These are phyloP conservation scores for Lotus japonicus DNA, from an alignment of 306 rosid genomes.

Conservation along the genomic window DNA sequence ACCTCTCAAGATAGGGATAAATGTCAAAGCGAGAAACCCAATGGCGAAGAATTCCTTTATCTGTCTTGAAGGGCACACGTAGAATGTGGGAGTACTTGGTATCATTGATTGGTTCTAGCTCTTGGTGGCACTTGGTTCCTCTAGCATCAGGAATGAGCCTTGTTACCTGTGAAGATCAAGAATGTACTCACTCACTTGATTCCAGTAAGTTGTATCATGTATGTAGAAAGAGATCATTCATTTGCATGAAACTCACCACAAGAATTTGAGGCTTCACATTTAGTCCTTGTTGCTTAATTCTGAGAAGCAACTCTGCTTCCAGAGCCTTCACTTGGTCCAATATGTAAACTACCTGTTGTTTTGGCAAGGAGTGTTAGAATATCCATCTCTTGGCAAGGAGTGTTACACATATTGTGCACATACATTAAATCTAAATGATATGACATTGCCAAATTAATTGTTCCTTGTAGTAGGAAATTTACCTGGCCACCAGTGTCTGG, in stretches of 20 bases:
- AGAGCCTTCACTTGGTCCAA: slow-evolving; percentile 88
- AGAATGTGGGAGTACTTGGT: slow-evolving; percentile 73
- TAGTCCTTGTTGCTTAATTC: slow-evolving; percentile 76
- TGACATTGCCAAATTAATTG: no score
- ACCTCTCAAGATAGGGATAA: slow-evolving; percentile 84
- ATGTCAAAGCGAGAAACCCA: slow-evolving; percentile 96
- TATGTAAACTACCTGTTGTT: slow-evolving; percentile 78
- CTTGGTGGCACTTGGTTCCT: slow-evolving; percentile 84
- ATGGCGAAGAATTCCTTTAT: slow-evolving; percentile 47
- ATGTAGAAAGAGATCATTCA: neutral
- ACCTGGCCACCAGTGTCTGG: slow-evolving; percentile 99
- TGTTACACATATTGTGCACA: no score
- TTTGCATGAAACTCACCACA: slow-evolving; percentile 48
- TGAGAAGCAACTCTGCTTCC: slow-evolving; percentile 65
- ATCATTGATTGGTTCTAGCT: slow-evolving; percentile 60
- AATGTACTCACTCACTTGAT: neutral
- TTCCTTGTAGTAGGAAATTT: neutral
- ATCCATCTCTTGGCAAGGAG: neutral
- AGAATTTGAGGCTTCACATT: slow-evolving; percentile 77
- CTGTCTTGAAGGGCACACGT: slow-evolving; percentile 74
- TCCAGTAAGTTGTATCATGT: neutral
- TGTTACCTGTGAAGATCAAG: slow-evolving; percentile 46
- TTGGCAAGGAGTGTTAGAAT: neutral
- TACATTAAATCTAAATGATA: no score
- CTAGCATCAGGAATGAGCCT: slow-evolving; percentile 82